Base-by-base conservation (phyloP, 345 rosid genomes). In the Gossypium raimondii region DNA sequence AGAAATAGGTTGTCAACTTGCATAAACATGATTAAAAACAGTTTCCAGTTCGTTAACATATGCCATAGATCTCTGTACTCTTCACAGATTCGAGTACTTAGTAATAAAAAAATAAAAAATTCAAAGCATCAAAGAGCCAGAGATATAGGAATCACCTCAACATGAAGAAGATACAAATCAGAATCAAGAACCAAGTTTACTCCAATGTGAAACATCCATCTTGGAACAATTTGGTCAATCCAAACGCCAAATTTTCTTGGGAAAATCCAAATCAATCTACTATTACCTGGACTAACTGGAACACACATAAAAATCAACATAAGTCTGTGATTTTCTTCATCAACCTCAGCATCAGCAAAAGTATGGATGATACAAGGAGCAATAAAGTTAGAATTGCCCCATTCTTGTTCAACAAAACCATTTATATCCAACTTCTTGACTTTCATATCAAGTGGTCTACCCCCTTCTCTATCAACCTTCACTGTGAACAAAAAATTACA, bases 201-300 rank as follows among this genome's bases (percentile, higher is more conserved):
- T 61, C 90, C 87, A 68, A 90, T 75, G 58, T 94, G 98, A 81
- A 92, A 94, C 65, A 92, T 61, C 97, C 98, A 94, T 69, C 97
- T 80, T 9, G 98, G 97, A 51, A 92, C 72, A 73, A 94, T 79
- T 82, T 83, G 87, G 68, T 94, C 97, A 12, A 90, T 84, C 89
- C 89, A 78, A 63, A 87, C 29, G 10, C 85, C 92, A 48, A 90
- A 89, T 25, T 94, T 85, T 78, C 97, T 86, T 0, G 97, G 97
- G 78, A 90, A 89, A 44, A 83, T 76, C 97, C 98, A 94, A 76
- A 94, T 89, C 78, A 92, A 78, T 84, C 97, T 90, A 73, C 98
- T 94, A 62, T 84, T 77, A 77, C 98, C 98, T 0, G 98, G 97
- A 67, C 94, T 92, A 45, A 94, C 96, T 1, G 97, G 98, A 73